These are phyloP conservation scores for Salix purpurea DNA, from an alignment of 345 rosid genomes.

Conservation along the genomic window DNA sequence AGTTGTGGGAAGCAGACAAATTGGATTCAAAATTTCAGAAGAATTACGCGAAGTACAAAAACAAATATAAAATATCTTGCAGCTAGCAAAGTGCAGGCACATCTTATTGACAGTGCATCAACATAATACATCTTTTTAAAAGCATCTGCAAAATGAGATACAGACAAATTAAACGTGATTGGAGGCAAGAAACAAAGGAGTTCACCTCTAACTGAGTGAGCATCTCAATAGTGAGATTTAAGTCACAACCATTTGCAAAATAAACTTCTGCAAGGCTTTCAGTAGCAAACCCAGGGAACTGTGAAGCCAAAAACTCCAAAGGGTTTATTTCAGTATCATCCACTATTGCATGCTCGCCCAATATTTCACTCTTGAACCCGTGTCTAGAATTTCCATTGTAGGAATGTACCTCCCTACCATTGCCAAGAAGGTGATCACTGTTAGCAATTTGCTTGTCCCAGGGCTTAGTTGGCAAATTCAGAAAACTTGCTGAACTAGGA, in stretches of 20 bases:
- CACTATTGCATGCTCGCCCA: constrained; percentile 44
- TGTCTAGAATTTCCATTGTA: constrained; percentile 51
- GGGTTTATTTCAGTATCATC: constrained; percentile 67
- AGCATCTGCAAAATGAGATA: not conserved
- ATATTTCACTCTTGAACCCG: constrained; percentile 48
- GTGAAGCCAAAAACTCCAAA: constrained; percentile 74
- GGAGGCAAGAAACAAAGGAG: constrained; percentile 5
- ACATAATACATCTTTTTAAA: not conserved
- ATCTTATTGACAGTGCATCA: not conserved
- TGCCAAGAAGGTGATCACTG: constrained; percentile 51
- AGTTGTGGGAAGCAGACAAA: not conserved
- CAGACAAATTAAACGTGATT: constrained; percentile 10
- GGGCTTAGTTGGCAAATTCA: constrained; percentile 50
- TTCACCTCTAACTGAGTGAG: constrained; percentile 95
- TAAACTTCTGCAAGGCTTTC: constrained; percentile 96
- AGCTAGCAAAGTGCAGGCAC: not conserved
- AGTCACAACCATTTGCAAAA: constrained; percentile 82
- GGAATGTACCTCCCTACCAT: constrained; percentile 48
- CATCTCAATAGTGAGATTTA: constrained; percentile 89
- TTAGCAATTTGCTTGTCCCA: constrained; percentile 78
- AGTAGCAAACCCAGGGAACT: constrained; percentile 91
- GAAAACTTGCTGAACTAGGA: constrained; percentile 39
- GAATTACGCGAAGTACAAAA: too few species aligned
- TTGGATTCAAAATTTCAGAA: not conserved
- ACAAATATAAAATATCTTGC: not conserved